A percentile compares a stretch with the other conserved stretches of the same genome.
phyloP scores from a whole-genome alignment of 768 basidiomycete genomes.

The Russula olivacea region DNA sequence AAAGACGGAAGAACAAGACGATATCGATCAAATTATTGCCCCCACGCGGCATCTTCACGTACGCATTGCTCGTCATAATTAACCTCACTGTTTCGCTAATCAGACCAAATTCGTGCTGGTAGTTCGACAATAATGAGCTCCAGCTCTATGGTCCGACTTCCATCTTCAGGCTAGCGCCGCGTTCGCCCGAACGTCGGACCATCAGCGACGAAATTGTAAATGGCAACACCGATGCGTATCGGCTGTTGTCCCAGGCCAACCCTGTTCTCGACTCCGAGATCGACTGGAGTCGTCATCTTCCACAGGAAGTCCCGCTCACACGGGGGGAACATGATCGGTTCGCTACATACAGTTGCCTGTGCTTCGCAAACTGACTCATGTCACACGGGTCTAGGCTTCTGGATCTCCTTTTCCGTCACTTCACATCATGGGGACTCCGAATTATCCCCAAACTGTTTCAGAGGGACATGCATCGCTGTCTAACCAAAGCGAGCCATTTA shows the following conservation, averaged over 20 bases:
- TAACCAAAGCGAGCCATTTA: conserved; percentile 29
- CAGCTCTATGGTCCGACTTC: conserved; percentile 32
- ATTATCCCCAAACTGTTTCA: conserved; percentile 38
- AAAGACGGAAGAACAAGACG: conserved; percentile 22
- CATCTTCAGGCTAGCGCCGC: conserved; percentile 31
- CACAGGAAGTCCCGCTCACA: conserved; percentile 30
- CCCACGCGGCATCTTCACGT: conserved; percentile 16
- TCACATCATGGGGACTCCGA: conserved; percentile 38
- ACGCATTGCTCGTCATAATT: conserved; percentile 21
- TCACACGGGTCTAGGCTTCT: conserved; percentile 31
- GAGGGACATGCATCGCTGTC: conserved; percentile 38
- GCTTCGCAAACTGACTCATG: neutral
- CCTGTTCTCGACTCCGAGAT: conserved; percentile 20
- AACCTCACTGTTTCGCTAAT: conserved; percentile 24
- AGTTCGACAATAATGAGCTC: conserved; percentile 30
- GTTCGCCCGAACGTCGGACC: conserved; percentile 7
- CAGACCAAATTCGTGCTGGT: neutral
- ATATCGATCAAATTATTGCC: conserved; percentile 18
- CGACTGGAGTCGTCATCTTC: conserved; percentile 32
- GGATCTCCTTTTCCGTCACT: conserved; percentile 37
- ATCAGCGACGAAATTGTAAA: conserved; percentile 7
- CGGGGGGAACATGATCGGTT: conserved; percentile 32
- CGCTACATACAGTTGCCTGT: neutral
- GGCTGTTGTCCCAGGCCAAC: conserved; percentile 2
- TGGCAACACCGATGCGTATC: conserved; percentile 6